Percentiles rank a stretch among this genome's conserved stretches.
Conservation (phyloP, 192 early-diverging fungal species). For the Backusella parvicylindrica region DNA sequence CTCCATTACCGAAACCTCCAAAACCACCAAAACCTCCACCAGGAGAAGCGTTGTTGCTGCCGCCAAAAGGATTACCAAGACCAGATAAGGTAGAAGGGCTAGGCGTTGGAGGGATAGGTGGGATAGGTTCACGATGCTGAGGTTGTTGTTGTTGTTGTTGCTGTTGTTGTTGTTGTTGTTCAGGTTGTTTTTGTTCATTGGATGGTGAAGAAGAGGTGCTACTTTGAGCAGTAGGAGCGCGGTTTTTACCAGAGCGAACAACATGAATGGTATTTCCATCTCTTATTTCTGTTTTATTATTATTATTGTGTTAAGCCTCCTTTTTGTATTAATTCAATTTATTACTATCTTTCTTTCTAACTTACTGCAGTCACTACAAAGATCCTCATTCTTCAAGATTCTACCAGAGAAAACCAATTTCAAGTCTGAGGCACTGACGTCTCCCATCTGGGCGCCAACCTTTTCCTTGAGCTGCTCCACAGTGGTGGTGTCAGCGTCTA, state of each 20-base stretch:
- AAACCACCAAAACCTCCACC: not conserved
- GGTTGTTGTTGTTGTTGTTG: not conserved
- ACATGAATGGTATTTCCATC: conserved; percentile 91
- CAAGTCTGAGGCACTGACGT: conserved; percentile 59
- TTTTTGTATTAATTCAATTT: not conserved
- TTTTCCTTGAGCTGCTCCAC: conserved; percentile 72
- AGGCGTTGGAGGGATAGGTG: conserved; percentile 15
- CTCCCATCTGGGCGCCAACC: conserved; percentile 48
- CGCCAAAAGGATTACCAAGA: not conserved
- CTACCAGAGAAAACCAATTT: conserved; percentile 90
- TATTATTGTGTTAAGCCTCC: not conserved
- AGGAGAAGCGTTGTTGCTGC: not conserved
- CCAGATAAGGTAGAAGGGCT: not conserved
- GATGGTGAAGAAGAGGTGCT: conserved; percentile 10
- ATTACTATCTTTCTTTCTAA: not conserved
- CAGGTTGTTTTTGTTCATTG: conserved; percentile 28
- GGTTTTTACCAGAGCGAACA: conserved; percentile 61
- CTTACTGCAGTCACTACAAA: conserved; percentile 63
- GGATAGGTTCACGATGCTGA: conserved; percentile 5
- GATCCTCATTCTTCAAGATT: conserved; percentile 91
- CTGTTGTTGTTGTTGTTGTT: not conserved
- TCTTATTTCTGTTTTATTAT: conserved; percentile 51
- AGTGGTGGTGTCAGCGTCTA: conserved; percentile 50
- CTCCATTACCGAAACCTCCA: conserved; percentile 6
- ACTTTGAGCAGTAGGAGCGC: not conserved